These are phyloP conservation scores for Ophiocordyceps australis DNA, from an alignment of 2,329 filamentous ascomycete genomes.

Conservation along the genomic window DNA sequence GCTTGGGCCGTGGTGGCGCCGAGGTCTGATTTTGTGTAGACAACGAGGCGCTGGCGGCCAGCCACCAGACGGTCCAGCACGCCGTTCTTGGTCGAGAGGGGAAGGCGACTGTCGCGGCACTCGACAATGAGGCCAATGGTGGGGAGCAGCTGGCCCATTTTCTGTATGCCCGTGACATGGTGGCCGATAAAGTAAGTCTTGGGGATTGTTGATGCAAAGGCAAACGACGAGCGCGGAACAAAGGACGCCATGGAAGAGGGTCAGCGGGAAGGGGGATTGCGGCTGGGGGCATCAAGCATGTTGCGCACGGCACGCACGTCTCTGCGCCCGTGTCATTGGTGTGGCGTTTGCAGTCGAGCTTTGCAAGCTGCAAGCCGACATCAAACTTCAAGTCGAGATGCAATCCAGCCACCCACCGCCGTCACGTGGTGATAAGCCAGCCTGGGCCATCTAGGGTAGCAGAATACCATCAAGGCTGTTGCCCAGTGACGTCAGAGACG, in stretches of 20 bases:
- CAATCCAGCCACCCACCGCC: no score
- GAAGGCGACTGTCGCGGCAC: conserved; percentile 84
- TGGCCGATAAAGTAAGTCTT: conserved; percentile 92
- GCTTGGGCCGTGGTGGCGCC: conserved; percentile 20
- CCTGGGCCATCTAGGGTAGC: no score
- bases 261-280: background rate
- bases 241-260: conserved; percentile 25
- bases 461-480: no score
- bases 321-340: background rate
- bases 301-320: background rate
- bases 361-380: no score
- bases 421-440: conserved; percentile 3
- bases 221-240: conserved; percentile 56
- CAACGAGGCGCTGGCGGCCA: conserved; percentile 56
- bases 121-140: conserved; percentile 81
- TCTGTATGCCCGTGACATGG: conserved; percentile 62
- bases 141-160: conserved; percentile 67
- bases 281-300: background rate
- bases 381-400: no score
- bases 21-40: conserved; percentile 84
- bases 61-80: conserved; percentile 65
- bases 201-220: conserved; percentile 53
- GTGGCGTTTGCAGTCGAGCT: background rate
- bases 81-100: conserved; percentile 77
- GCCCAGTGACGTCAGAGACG: no score